phyloP scores from a whole-genome alignment of 2,329 filamentous ascomycete species.

The Aureobasidium sp. region DNA sequence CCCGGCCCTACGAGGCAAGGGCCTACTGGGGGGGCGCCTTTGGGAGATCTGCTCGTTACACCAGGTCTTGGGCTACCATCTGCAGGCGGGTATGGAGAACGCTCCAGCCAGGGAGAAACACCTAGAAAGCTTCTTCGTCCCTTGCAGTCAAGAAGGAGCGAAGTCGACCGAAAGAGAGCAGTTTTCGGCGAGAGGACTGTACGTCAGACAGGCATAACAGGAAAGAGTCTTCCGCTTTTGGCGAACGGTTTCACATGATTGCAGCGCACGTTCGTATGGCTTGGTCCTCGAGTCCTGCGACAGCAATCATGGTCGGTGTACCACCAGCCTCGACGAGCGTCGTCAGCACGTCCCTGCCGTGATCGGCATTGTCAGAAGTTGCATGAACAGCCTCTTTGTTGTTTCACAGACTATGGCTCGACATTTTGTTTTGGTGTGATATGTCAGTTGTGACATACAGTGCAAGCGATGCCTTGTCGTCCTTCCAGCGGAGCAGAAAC shows the following conservation, averaged over 20 bases:
- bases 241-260: neutral
- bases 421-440: neutral
- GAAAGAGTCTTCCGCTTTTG: neutral
- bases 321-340: neutral
- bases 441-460: neutral
- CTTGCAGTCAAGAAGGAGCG: neutral
- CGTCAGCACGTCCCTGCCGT: neutral
- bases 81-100: neutral
- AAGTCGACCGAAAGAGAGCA: neutral
- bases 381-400: neutral
- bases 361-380: neutral
- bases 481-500: neutral
- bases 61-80: neutral
- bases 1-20: slow-evolving; percentile 4
- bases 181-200: neutral
- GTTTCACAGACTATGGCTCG: neutral
- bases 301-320: slow-evolving; percentile 1
- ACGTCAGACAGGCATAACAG: neutral
- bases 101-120: neutral
- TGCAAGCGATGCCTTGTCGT: neutral
- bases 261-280: neutral
- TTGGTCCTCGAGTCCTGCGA: neutral
- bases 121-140: neutral
- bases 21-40: neutral
- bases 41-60: slow-evolving; percentile 9